Evolutionary conservation across 257 asterid genomes (phyloP).

Genomic region (Nicotiana paniculata): DNA sequence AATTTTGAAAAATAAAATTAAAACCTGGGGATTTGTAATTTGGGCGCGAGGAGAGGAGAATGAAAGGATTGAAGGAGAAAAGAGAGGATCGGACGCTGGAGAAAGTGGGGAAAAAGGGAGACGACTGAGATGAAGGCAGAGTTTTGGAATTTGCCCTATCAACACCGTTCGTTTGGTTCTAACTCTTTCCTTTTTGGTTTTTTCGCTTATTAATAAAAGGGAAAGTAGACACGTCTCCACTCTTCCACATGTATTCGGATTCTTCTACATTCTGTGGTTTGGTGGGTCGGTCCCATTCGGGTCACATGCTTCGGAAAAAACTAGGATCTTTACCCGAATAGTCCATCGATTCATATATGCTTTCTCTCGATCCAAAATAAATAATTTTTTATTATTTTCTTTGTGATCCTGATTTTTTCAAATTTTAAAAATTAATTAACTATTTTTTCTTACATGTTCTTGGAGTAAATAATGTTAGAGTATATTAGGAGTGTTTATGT

Average conservation of each 20-base stretch:
- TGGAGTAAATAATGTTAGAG: no score
- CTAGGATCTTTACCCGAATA: no score
- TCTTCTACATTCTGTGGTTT: neutral
- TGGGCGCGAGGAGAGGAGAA: constrained; percentile 42
- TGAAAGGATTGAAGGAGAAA: neutral
- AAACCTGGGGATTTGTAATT: constrained; percentile 15
- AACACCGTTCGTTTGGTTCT: constrained; percentile 51
- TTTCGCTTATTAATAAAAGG: neutral
- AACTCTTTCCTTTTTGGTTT: neutral
- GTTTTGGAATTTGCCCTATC: constrained; percentile 40
- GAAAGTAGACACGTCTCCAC: no score
- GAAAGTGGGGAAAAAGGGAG: constrained; percentile 30
- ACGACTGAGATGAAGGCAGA: constrained; percentile 70
- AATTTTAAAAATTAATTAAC: no score
- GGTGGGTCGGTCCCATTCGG: no score
- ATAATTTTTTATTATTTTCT: no score
- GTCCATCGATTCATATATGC: no score
- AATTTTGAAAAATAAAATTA: neutral
- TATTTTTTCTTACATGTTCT: no score
- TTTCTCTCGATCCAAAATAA: no score
- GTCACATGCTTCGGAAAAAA: no score
- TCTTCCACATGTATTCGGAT: neutral
- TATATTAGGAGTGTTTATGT: no score
- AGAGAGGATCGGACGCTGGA: constrained; percentile 21
- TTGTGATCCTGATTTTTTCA: no score